Percentiles rank a stretch among this genome's conserved stretches.
phyloP scores from a whole-genome alignment of 139 green algal species.

The Ettlia oleoabundans region DNA sequence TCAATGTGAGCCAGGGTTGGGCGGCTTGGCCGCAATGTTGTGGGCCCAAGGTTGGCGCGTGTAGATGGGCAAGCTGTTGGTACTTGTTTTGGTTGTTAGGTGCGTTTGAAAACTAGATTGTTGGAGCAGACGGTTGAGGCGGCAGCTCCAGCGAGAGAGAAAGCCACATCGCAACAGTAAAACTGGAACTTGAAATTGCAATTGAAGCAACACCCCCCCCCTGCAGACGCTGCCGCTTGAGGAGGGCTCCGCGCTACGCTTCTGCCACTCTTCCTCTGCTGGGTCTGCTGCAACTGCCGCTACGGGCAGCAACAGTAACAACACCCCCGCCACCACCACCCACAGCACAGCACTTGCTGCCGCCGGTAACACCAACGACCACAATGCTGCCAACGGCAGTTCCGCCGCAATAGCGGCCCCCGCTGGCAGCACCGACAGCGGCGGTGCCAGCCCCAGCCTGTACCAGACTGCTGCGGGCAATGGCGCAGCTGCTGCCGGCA shows the following conservation, averaged over 20 bases:
- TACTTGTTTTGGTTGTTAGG: background rate
- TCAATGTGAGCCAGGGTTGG: constrained; percentile 47
- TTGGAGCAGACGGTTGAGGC: too few species aligned
- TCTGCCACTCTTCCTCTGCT: too few species aligned
- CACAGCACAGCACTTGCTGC: too few species aligned
- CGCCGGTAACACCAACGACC: too few species aligned
- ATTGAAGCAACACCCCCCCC: background rate
- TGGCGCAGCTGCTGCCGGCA: constrained; percentile 34
- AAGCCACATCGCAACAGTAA: too few species aligned
- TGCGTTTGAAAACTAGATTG: too few species aligned
- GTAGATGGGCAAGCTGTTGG: background rate
- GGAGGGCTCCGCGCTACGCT: constrained; percentile 51
- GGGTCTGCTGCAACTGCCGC: too few species aligned
- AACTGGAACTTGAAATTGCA: background rate
- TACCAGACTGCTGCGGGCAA: constrained; percentile 35
- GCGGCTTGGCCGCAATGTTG: background rate
- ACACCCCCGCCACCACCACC: too few species aligned
- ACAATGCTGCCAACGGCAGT: too few species aligned
- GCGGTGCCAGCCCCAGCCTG: constrained; percentile 25
- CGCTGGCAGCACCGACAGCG: background rate
- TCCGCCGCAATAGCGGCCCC: background rate
- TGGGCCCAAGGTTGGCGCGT: background rate
- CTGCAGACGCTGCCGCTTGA: constrained; percentile 52
- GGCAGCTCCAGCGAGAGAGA: too few species aligned
- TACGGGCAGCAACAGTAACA: too few species aligned